A percentile compares a stretch with the other conserved stretches of the same genome.
phyloP scores from a whole-genome alignment of 106 monocot species.

The Allium fistulosum region DNA sequence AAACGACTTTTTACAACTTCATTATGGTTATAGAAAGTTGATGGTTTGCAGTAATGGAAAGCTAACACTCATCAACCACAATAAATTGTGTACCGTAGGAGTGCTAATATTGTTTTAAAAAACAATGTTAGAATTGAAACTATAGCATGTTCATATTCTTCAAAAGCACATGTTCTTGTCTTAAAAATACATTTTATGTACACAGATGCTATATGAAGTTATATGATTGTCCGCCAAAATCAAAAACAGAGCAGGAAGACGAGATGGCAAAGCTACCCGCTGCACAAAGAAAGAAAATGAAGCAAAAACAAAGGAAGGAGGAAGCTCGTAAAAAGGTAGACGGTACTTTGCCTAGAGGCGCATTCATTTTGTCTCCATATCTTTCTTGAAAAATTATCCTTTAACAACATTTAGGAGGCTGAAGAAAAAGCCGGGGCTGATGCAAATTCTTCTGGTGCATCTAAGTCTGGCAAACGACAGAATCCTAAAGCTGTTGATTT shows the following conservation, averaged over 20 bases:
- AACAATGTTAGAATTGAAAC: too few relatives aligned
- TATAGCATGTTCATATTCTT: too few relatives aligned
- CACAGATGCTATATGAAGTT: conserved; percentile 88
- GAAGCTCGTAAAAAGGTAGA: conserved; percentile 94
- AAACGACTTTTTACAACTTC: too few relatives aligned
- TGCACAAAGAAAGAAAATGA: conserved; percentile 84
- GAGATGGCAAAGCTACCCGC: conserved; percentile 68
- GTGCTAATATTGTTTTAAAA: too few relatives aligned
- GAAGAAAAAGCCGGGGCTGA: conserved; percentile 78
- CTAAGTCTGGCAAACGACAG: conserved; percentile 75
- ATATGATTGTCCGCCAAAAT: conserved; percentile 83
- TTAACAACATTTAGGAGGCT: conserved; percentile 50
- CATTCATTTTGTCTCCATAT: background rate
- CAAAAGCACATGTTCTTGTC: too few relatives aligned
- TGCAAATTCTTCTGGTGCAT: conserved; percentile 32
- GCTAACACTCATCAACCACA: too few relatives aligned
- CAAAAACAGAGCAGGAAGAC: conserved; percentile 51
- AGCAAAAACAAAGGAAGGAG: conserved; percentile 92
- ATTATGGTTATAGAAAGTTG: too few relatives aligned
- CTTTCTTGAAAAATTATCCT: conserved; percentile 3
- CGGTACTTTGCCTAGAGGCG: background rate
- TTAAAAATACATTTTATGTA: background rate
- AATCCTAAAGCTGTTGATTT: conserved; percentile 66
- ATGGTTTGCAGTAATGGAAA: too few relatives aligned
- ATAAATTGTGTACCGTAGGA: too few relatives aligned